phyloP scores from a whole-genome alignment of 495 filamentous ascomycete genomes.

The Cercophora samala region DNA sequence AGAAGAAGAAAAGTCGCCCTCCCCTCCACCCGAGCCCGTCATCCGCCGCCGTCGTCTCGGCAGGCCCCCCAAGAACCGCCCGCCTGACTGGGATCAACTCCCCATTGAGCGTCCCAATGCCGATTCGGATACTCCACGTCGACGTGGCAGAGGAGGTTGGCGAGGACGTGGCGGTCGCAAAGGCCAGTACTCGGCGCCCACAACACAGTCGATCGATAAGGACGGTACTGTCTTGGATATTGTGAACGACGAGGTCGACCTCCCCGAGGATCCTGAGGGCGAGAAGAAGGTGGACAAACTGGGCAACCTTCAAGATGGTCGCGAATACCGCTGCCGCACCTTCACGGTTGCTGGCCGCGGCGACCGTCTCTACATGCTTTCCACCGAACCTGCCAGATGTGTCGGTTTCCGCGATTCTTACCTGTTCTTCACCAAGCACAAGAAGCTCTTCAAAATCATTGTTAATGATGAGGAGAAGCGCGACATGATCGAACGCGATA shows the following conservation, averaged over 20 bases:
- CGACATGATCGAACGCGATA: slow-evolving; percentile 86
- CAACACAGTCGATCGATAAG: slow-evolving; percentile 82
- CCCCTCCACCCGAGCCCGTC: slow-evolving; percentile 57
- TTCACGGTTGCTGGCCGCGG: slow-evolving; percentile 83
- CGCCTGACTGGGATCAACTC: slow-evolving; percentile 65
- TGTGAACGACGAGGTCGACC: slow-evolving; percentile 81
- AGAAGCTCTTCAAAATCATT: slow-evolving; percentile 91
- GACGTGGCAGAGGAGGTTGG: slow-evolving; percentile 67
- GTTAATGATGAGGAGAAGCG: slow-evolving; percentile 89
- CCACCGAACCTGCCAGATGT: slow-evolving; percentile 92
- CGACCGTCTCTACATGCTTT: slow-evolving; percentile 94
- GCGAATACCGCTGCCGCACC: slow-evolving; percentile 90
- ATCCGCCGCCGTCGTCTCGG: slow-evolving; percentile 75
- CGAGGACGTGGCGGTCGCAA: slow-evolving; percentile 67
- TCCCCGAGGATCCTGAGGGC: slow-evolving; percentile 83
- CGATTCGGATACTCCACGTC: slow-evolving; percentile 53
- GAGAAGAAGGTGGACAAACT: slow-evolving; percentile 89
- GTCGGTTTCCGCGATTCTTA: slow-evolving; percentile 97
- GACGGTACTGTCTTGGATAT: slow-evolving; percentile 92
- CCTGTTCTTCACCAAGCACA: slow-evolving; percentile 96
- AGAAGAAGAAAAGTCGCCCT: slow-evolving; percentile 45
- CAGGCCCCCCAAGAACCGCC: slow-evolving; percentile 79
- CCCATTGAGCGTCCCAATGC: slow-evolving; percentile 56
- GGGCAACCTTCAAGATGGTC: slow-evolving; percentile 72
- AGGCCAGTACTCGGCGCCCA: slow-evolving; percentile 67